Evolutionary conservation across 164 flowering plant genomes (phyloP).

Genomic region (Warburgia ugandensis): DNA sequence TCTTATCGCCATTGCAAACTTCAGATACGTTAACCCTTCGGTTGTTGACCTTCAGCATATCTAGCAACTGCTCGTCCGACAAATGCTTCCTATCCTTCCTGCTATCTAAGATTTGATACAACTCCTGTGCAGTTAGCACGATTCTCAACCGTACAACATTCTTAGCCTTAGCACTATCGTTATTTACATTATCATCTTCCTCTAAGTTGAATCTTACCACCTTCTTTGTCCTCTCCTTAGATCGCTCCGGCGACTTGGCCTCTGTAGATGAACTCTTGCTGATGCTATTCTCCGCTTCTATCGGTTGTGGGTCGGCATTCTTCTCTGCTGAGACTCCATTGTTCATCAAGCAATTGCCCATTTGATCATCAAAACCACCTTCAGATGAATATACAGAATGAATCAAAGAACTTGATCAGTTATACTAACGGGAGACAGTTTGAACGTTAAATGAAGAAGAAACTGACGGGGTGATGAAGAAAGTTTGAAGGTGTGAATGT

Average conservation of each 20-base stretch:
- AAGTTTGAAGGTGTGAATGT: too few species aligned
- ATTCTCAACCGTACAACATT: slow-evolving; percentile 7
- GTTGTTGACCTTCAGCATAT: neutral
- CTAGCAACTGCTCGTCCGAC: slow-evolving; percentile 1
- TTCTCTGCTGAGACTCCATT: neutral
- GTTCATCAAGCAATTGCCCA: neutral
- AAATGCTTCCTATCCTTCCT: neutral
- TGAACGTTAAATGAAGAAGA: too few species aligned
- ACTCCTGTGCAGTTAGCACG: slow-evolving; percentile 5
- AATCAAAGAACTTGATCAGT: neutral
- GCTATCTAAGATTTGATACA: slow-evolving; percentile 3
- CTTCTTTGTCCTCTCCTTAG: slow-evolving; percentile 6
- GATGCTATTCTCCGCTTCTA: too few species aligned
- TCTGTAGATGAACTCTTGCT: neutral
- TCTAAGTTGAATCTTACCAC: neutral
- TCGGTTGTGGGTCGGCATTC: too few species aligned
- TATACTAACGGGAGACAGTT: neutral
- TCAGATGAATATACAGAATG: too few species aligned
- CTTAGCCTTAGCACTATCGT: neutral
- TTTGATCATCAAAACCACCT: neutral
- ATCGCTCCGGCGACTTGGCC: neutral
- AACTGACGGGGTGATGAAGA: neutral
- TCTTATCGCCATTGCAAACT: neutral
- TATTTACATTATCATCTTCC: neutral
- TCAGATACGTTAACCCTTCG: neutral